Evolutionary conservation across 2,329 filamentous ascomycete genomes (phyloP), one percentile per base, ranked within the genome.

Genomic region (Fusarium sarcochroum): DNA sequence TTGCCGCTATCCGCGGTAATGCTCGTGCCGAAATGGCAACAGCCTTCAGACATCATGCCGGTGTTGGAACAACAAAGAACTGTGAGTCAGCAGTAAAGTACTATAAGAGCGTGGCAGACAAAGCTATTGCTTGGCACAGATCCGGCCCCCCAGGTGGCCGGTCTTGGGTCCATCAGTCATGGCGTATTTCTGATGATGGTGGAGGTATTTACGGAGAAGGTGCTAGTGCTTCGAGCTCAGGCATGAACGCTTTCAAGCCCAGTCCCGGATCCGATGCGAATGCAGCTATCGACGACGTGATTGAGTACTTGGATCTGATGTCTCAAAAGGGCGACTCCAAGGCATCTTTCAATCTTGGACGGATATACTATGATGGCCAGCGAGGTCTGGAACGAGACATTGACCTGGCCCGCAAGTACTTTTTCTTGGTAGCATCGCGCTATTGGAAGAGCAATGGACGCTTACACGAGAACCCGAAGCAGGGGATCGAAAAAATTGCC

Each of bases 141-240:
- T 93, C 93, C 6, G 97, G 96, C 0, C 95, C 96, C 2, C 95
- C 96, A 1, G 95, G 95, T 13, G 96, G 96, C 6, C 90, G 91
- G 80, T 85, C 87, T 32, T 90, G 97, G 84, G 85, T 91, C 4
- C 87, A 88, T 30, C 92, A 98, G 75, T 89, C 91, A 8, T 97
- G 93, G 81, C 89, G 93, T 58, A 92, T 98, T 73, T 93, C 94
- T 5, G 97, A 99, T 75, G 93, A 98, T 48, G 84, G 91, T 30
- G 97, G 96, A 9, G 96, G 96, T 42, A 91, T 97, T 8, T 99
- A 98, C 77, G 97, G 96, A 46, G 93, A 97, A 80, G 97, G 96
- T 5, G 96, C 96, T 14, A 98, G 95, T 76, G 93, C 91, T 38
- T 91, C 91, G 23, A 98, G 94, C 76, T 91, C 96, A 0, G 96